These are phyloP conservation scores for Abelmoschus esculentus DNA, from an alignment of 345 rosid species.

Conservation along the genomic window DNA sequence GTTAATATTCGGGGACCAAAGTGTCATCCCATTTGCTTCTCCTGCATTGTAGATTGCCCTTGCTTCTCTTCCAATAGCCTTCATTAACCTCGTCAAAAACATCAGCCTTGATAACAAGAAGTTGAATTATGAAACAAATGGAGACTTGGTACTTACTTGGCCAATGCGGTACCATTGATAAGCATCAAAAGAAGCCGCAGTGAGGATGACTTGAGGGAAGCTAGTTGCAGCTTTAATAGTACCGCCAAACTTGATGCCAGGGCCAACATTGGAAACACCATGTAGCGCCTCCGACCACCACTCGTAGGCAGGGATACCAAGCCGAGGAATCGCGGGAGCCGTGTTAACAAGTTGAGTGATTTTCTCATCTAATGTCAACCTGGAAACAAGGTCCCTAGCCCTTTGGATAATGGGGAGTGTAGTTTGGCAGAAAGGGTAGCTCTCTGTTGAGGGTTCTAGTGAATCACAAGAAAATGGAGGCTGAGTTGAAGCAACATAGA, in stretches of 20 bases:
- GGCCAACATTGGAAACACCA: slow-evolving; percentile 50
- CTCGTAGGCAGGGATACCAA: slow-evolving; percentile 68
- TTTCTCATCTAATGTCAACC: slow-evolving; percentile 73
- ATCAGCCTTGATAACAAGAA: not conserved
- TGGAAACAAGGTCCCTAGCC: slow-evolving; percentile 60
- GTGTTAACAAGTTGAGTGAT: slow-evolving; percentile 68
- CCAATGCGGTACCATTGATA: slow-evolving; percentile 82
- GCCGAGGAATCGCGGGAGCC: slow-evolving; percentile 61
- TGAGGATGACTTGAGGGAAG: slow-evolving; percentile 82
- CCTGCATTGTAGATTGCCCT: slow-evolving; percentile 62
- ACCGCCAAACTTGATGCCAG: slow-evolving; percentile 53
- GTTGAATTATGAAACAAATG: not conserved
- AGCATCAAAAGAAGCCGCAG: slow-evolving; percentile 72
- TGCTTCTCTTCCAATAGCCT: slow-evolving; percentile 63
- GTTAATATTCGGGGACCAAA: slow-evolving; percentile 81
- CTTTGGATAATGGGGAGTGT: slow-evolving; percentile 45
- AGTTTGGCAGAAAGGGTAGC: slow-evolving; percentile 48
- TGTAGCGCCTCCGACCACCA: slow-evolving; percentile 98
- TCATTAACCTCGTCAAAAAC: not conserved
- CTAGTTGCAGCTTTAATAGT: slow-evolving; percentile 60
- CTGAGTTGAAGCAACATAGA: slow-evolving; percentile 22
- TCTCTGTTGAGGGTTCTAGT: slow-evolving; percentile 35
- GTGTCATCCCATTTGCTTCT: slow-evolving; percentile 61
- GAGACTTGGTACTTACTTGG: slow-evolving; percentile 42
- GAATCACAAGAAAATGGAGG: slow-evolving; percentile 61